Evolutionary conservation across 192 early-diverging fungal species (phyloP), one percentile per base, ranked within the genome.

Genomic region (Coemansia erecta): DNA sequence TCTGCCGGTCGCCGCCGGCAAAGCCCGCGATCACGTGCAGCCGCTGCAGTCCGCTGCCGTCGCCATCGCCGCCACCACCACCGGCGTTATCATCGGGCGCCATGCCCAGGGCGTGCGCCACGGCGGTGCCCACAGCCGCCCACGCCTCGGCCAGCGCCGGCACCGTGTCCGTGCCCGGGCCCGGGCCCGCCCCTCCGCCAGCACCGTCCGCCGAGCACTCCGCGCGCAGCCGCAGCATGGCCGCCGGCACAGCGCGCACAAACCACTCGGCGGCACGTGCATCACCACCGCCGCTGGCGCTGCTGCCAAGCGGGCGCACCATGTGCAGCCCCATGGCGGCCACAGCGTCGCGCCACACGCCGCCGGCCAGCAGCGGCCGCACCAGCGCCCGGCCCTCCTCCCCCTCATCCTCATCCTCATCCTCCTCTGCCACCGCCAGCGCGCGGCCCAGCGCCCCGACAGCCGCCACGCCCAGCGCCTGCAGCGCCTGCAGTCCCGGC

Each of bases 291-390:
- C 23, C 6, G 12, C 23, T 15, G 49, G 45, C 2, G 0, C 39
- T 24, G 24, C 21, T 3, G 5, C 14, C 21, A 39, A 64, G 41
- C 0, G 62, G 51, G 4, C 31, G 59, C 14, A 66, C 66, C 55
- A 72, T 28, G 24, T 79, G 70, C 63, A 68, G 45, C 4, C 70
- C 76, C 65, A 79, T 65, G 3, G 76, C 76, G 11, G 65, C 70
- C 17, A 70, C 28, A 1, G 63, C 51, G 35, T 66, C 63, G 51
- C 48, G 59, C 76, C 70, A 72, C 21, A 53, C 63, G 28, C 76
- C 76, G 0, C n/a, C 24, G 8, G 24, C n/a, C 53, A 78, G 51
- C 21, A 58, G 57, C 3, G 42, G 56, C 43, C 13, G 44, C 40
- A 48, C 41, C 60, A 51, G 26, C 43, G 40, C 24, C 5, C 11